phyloP scores from a whole-genome alignment of 163 green algal genomes.

The Prototheca wickerhamii region DNA sequence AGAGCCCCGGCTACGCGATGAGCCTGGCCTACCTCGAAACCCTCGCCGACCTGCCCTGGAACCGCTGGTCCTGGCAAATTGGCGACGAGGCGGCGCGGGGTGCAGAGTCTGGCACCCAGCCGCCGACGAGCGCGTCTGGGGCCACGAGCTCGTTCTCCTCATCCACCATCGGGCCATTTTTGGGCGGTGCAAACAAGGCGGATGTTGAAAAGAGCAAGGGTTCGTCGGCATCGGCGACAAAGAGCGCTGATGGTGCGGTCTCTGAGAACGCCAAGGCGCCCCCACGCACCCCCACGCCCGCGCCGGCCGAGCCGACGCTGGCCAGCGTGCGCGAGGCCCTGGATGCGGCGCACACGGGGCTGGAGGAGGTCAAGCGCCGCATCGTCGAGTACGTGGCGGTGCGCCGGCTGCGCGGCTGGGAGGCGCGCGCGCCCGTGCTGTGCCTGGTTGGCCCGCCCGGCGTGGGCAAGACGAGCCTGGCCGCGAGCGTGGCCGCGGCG shows the following conservation, averaged over 20 bases:
- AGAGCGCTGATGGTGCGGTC: not conserved
- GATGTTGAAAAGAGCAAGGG: not conserved
- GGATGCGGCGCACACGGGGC: constrained; percentile 55
- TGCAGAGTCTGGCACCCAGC: too few species aligned
- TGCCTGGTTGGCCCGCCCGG: constrained; percentile 80
- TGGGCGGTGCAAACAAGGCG: too few species aligned
- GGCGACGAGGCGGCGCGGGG: too few species aligned
- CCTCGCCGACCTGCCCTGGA: constrained; percentile 76
- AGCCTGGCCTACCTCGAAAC: constrained; percentile 71
- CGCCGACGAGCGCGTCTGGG: too few species aligned
- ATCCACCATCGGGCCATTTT: too few species aligned
- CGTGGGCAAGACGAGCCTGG: constrained; percentile 73
- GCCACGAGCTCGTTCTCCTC: too few species aligned
- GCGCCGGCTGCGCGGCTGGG: constrained; percentile 39
- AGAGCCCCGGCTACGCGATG: constrained; percentile 44
- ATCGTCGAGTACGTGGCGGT: constrained; percentile 79
- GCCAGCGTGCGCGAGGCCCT: constrained; percentile 41
- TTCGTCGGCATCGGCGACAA: too few species aligned
- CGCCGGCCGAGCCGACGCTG: constrained; percentile 21
- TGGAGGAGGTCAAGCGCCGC: constrained; percentile 71
- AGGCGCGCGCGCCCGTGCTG: constrained; percentile 66
- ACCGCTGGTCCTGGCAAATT: constrained; percentile 11
- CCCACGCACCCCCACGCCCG: not conserved
- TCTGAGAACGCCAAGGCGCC: not conserved
- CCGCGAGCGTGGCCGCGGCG: constrained; percentile 42